phyloP scores from a whole-genome alignment of 1,284 basidiomycete genomes.

The Ganoderma leucocontextum region DNA sequence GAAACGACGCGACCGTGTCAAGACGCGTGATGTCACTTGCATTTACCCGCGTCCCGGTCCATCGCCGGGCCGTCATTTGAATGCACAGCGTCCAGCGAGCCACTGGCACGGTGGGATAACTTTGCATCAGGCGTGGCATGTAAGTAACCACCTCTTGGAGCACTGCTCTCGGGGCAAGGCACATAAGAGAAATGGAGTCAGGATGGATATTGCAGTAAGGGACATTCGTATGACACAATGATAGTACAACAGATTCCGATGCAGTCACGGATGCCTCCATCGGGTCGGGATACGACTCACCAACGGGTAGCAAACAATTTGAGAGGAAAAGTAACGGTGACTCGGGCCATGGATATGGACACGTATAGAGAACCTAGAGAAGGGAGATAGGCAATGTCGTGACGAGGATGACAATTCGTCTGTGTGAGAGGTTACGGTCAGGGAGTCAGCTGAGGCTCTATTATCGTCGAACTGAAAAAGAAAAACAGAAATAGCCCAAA shows the following conservation, averaged over 20 bases:
- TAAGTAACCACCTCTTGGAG: too few species aligned
- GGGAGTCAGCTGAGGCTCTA: background rate
- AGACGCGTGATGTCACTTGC: background rate
- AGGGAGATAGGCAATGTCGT: background rate
- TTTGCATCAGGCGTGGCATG: too few species aligned
- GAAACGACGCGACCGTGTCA: background rate
- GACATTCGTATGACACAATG: background rate
- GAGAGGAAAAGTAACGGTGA: background rate
- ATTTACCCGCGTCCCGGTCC: background rate
- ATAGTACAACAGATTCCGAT: background rate
- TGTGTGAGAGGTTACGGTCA: background rate
- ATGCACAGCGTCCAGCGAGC: background rate
- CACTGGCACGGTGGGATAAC: too few species aligned
- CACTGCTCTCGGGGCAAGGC: background rate
- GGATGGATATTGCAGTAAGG: background rate
- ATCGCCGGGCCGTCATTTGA: background rate
- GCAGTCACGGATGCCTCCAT: background rate
- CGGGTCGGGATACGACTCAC: background rate
- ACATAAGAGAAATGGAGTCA: background rate
- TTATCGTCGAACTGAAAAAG: background rate
- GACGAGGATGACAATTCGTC: background rate
- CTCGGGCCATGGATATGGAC: background rate
- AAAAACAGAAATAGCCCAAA: background rate
- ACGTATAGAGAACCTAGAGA: background rate
- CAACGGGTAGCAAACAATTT: background rate